Evolutionary conservation across 805 yeast species (phyloP).

Genomic region (Metschnikowia drakensbergensis): DNA sequence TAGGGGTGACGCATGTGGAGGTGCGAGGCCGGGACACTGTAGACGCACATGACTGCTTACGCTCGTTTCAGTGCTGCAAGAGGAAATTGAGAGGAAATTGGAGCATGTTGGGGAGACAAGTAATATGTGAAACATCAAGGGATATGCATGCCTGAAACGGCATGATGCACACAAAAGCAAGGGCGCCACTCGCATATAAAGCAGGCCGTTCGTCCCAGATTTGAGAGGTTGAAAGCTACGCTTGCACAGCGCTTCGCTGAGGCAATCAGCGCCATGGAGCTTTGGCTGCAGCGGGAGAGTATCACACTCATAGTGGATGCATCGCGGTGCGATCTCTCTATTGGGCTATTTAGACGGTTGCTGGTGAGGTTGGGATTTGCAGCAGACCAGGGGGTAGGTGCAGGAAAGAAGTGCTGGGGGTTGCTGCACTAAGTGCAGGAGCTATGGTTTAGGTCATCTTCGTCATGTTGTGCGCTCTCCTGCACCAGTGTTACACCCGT

Average conservation of each 20-base stretch:
- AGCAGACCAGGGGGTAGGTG: background rate
- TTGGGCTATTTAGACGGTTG: background rate
- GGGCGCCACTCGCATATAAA: background rate
- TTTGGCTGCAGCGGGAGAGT: too few relatives aligned
- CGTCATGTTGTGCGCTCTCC: background rate
- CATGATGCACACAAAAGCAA: background rate
- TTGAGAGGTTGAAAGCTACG: too few relatives aligned
- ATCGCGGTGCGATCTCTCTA: background rate
- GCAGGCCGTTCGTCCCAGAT: too few relatives aligned
- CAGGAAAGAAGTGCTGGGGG: background rate
- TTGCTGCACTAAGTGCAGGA: slow-evolving; percentile 1
- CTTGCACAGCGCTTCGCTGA: too few relatives aligned
- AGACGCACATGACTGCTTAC: background rate
- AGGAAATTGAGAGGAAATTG: too few relatives aligned
- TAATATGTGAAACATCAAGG: background rate
- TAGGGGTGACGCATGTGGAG: slow-evolving; percentile 4
- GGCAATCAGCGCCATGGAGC: too few relatives aligned
- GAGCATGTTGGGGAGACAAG: background rate
- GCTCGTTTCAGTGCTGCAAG: slow-evolving; percentile 4
- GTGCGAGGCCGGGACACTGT: slow-evolving; percentile 5
- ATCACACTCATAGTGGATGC: too few relatives aligned
- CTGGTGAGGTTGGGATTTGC: background rate
- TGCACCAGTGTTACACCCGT: background rate
- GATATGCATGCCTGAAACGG: background rate
- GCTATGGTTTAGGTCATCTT: background rate